Evolutionary conservation across 2,329 filamentous ascomycete genomes (phyloP), one percentile per base, ranked within the genome.

Genomic region (Xylaria sp.): DNA sequence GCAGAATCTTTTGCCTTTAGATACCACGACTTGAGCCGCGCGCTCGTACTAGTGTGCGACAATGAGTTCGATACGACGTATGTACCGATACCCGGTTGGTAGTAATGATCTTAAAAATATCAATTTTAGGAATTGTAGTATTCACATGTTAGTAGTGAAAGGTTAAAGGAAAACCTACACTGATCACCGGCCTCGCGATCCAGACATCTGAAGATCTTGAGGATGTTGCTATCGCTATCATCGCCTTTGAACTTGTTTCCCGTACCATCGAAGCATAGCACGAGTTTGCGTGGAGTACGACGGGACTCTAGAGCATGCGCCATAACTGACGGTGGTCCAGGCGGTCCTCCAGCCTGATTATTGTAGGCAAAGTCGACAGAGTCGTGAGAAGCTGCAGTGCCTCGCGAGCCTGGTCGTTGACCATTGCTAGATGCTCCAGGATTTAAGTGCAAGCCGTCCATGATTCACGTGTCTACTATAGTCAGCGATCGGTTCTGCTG

Each of bases 1-100:
- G 92, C 93, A 3, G 91, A 92, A 78, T 96, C 93, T 73, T 93
- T 93, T 68, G 91, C 89, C 73, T 93, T 92, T 51, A 85, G 80
- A 75, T 90, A 91, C 88, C 89, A 92, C 9, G 88, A 90, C 69
- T 85, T 86, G 65, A 92, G 74, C 15, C 88, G 85, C 6, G 88
- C 86, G 26, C 84, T 77, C 0, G 83, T 74, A 11, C 87, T 84
- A 0, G 86, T 90, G 72, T 88, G 86, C 1, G 86, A 86, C 51
- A 91, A 81, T 9, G 85, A 87, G 11, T 82, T 85, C 0, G 88
- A 88, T 1, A 89, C 84, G 36, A 92, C 86, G 73, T 93, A 93
- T 0, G 91, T 93, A 15, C 91, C 91, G 71, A 93, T 93, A 9
- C 91, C 90, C 13, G 88, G 88, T 71, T 90, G 88, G 62, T 90